phyloP scores from a whole-genome alignment of 306 rosid genomes.

The Mimosa pudica region DNA sequence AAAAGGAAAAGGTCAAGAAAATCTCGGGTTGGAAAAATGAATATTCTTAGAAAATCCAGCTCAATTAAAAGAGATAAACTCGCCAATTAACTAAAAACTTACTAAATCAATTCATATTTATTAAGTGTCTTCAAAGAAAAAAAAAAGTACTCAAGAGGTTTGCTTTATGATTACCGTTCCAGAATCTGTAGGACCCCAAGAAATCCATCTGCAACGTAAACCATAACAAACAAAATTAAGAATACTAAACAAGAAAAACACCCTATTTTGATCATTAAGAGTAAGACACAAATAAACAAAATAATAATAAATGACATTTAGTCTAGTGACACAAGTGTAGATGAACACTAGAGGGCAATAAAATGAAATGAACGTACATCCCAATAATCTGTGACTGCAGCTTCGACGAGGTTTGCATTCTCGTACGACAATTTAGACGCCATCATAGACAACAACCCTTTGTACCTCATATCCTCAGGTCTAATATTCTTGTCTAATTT shows the following conservation, averaged over 20 bases:
- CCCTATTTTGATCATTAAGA: background rate
- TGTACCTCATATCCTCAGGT: constrained; percentile 32
- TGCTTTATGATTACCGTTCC: constrained; percentile 45
- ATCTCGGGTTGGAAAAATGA: background rate
- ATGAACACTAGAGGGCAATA: background rate
- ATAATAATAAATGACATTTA: background rate
- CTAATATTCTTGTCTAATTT: constrained; percentile 41
- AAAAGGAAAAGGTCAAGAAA: background rate
- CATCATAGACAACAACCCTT: constrained; percentile 43
- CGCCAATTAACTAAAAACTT: background rate
- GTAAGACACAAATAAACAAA: background rate
- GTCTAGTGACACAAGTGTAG: background rate
- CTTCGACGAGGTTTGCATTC: constrained; percentile 31
- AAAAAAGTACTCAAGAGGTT: background rate
- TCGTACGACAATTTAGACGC: constrained; percentile 52
- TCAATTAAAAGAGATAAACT: background rate
- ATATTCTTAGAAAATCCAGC: background rate
- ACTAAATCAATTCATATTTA: background rate
- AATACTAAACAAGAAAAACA: background rate
- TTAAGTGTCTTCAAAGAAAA: constrained; percentile 13
- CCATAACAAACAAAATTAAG: background rate
- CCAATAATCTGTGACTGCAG: constrained; percentile 41
- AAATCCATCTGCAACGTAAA: constrained; percentile 47
- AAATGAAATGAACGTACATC: constrained; percentile 36
- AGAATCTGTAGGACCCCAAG: constrained; percentile 38